Conservation (phyloP, 148 eudicot genomes). For the Rhododendron kiyosumense region DNA sequence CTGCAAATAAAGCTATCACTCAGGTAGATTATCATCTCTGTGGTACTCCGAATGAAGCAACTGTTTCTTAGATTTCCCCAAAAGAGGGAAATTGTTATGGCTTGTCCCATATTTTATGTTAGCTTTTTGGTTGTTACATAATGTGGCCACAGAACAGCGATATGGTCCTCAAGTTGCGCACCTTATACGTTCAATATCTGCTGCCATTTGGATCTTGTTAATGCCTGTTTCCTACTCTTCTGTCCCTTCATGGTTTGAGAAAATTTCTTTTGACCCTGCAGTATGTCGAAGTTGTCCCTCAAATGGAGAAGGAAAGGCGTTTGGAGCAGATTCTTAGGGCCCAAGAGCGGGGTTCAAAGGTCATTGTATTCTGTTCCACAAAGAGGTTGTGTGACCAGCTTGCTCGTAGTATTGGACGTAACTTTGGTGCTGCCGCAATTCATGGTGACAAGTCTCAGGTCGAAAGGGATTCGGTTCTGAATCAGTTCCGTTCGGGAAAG, state of each 20-base stretch:
- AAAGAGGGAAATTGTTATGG: neutral
- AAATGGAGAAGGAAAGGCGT: constrained; percentile 84
- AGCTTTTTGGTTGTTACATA: neutral
- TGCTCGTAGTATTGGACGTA: constrained; percentile 73
- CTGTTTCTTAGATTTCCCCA: neutral
- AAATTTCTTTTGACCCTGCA: constrained; percentile 27
- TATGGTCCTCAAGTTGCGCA: neutral
- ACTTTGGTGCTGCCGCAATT: constrained; percentile 86
- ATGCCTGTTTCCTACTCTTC: neutral
- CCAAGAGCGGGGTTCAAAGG: constrained; percentile 88
- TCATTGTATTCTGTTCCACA: constrained; percentile 84
- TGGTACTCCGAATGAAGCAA: neutral
- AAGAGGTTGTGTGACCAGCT: constrained; percentile 88
- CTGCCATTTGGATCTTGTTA: neutral
- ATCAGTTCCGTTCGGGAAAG: constrained; percentile 79
- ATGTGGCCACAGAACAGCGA: neutral
- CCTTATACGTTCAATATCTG: neutral
- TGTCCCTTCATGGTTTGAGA: neutral
- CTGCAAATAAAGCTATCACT: constrained; percentile 94
- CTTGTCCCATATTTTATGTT: neutral
- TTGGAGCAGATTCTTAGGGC: constrained; percentile 86
- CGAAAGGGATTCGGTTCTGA: constrained; percentile 88
- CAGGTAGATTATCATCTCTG: constrained; percentile 45
- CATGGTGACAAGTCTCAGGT: constrained; percentile 96
- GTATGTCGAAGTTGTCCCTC: constrained; percentile 89